Percentiles rank a stretch among this genome's conserved stretches.
Evolutionary conservation across 2,329 filamentous ascomycete species (phyloP).

Genomic region (Exophiala lecanii-corni): DNA sequence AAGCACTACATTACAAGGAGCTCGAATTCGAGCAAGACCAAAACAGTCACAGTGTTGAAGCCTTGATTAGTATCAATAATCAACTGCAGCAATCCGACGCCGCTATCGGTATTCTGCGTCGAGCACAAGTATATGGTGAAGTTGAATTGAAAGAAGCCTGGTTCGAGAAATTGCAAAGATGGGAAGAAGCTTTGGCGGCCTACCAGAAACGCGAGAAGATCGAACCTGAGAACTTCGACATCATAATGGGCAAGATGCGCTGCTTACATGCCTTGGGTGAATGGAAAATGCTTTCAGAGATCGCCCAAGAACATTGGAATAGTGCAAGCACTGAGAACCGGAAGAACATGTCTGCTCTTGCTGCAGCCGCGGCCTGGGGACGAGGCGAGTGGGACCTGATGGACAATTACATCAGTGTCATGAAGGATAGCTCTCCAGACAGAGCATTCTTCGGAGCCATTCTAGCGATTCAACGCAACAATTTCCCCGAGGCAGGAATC

Average conservation of each 20-base stretch:
- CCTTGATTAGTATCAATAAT: conserved; percentile 98
- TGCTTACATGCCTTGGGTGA: conserved; percentile 95
- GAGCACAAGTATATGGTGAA: conserved; percentile 92
- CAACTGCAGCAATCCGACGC: conserved; percentile 98
- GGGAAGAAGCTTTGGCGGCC: conserved; percentile 92
- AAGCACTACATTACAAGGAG: conserved; percentile 98
- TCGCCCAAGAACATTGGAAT: conserved; percentile 91
- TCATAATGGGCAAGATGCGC: conserved; percentile 99
- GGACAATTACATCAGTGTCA: conserved; percentile 92
- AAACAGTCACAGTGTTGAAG: conserved; percentile 90
- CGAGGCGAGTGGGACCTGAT: conserved; percentile 96
- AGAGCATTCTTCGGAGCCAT: conserved; percentile 97
- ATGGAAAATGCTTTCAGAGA: conserved; percentile 85
- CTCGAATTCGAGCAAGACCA: conserved; percentile 97
- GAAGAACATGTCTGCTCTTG: conserved; percentile 84
- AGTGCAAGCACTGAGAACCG: conserved; percentile 84
- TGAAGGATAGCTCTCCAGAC: conserved; percentile 91
- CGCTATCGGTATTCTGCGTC: conserved; percentile 93
- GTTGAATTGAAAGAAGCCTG: conserved; percentile 96
- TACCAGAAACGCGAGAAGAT: conserved; percentile 82
- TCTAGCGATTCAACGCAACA: conserved; percentile 87
- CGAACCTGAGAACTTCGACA: conserved; percentile 75
- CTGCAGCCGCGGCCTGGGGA: conserved; percentile 94
- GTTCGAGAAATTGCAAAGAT: conserved; percentile 97
- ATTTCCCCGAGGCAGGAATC: conserved; percentile 82